A percentile compares a stretch with the other conserved stretches of the same genome.
Evolutionary conservation across 352 stramenopile genomes (phyloP).

Genomic region (Globisporangium cederbergense): DNA sequence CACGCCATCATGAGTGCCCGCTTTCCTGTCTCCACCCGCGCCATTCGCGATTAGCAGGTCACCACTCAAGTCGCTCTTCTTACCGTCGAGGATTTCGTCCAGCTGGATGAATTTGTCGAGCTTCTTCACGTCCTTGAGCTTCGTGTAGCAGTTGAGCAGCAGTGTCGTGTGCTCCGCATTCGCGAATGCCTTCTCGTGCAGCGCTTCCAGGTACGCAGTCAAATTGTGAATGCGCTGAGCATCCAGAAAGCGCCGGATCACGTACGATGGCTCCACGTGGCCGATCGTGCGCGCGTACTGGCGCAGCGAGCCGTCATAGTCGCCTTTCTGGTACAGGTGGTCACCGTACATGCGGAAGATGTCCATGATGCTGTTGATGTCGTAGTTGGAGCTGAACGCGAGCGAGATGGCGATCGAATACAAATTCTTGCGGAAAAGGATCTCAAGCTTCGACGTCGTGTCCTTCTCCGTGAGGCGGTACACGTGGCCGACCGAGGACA

Average conservation of each 20-base stretch:
- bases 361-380: slow-evolving; percentile 94
- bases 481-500: slow-evolving; percentile 83
- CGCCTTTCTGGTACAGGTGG: slow-evolving; percentile 97
- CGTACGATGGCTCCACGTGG: slow-evolving; percentile 96
- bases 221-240: slow-evolving; percentile 96
- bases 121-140: slow-evolving; percentile 93
- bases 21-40: slow-evolving; percentile 13
- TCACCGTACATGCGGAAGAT: slow-evolving; percentile 97
- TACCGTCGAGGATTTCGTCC: slow-evolving; percentile 62
- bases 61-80: slow-evolving; percentile 28
- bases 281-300: slow-evolving; percentile 98
- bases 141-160: slow-evolving; percentile 94
- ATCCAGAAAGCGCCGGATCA: slow-evolving; percentile 97
- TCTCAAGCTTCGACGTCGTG: slow-evolving; percentile 95
- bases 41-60: slow-evolving; percentile 22
- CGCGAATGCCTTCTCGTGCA: slow-evolving; percentile 90
- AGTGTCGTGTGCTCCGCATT: slow-evolving; percentile 93
- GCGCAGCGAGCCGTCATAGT: slow-evolving; percentile 94
- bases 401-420: slow-evolving; percentile 98
- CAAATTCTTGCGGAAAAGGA: slow-evolving; percentile 96
- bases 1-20: slow-evolving; percentile 18
- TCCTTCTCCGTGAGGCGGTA: slow-evolving; percentile 94
- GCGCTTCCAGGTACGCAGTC: slow-evolving; percentile 94
- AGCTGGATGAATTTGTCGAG: slow-evolving; percentile 91
- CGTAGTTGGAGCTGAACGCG: slow-evolving; percentile 93